phyloP scores from a whole-genome alignment of 805 yeast species.

The Kockiozyma suomiensis region DNA sequence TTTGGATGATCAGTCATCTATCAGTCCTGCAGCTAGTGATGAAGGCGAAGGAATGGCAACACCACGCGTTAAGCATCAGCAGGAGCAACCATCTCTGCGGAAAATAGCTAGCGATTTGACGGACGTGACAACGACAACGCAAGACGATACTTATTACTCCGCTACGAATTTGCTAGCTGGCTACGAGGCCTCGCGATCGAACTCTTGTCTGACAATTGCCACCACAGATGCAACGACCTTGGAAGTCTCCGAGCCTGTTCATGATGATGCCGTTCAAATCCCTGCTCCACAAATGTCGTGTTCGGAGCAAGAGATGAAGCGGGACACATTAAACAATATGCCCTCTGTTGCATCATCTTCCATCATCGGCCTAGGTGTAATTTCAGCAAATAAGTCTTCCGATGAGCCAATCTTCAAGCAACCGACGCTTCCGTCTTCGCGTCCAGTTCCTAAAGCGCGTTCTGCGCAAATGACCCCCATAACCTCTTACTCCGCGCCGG shows the following conservation, averaged over 20 bases:
- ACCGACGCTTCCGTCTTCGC: background rate
- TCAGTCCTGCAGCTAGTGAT: background rate
- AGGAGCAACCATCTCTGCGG: background rate
- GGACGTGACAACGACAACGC: conserved; percentile 2
- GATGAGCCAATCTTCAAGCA: background rate
- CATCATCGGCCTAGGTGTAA: conserved; percentile 3
- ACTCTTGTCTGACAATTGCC: background rate
- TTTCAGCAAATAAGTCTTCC: background rate
- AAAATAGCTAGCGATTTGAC: conserved; percentile 7
- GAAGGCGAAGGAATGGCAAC: background rate
- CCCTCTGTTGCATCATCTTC: conserved; percentile 7
- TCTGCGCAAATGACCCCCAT: no score
- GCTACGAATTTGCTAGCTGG: conserved; percentile 13
- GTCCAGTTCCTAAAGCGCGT: background rate
- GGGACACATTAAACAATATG: background rate
- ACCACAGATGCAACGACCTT: background rate
- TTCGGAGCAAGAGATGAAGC: background rate
- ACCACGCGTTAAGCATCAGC: background rate
- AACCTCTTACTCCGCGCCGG: no score
- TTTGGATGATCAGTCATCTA: background rate
- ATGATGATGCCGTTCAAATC: background rate
- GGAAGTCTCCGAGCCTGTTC: background rate
- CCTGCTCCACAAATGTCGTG: background rate
- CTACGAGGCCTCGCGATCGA: background rate
- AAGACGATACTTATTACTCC: conserved; percentile 24